phyloP scores from a whole-genome alignment of 2,329 filamentous ascomycete genomes.

The Teratosphaeria viscida region DNA sequence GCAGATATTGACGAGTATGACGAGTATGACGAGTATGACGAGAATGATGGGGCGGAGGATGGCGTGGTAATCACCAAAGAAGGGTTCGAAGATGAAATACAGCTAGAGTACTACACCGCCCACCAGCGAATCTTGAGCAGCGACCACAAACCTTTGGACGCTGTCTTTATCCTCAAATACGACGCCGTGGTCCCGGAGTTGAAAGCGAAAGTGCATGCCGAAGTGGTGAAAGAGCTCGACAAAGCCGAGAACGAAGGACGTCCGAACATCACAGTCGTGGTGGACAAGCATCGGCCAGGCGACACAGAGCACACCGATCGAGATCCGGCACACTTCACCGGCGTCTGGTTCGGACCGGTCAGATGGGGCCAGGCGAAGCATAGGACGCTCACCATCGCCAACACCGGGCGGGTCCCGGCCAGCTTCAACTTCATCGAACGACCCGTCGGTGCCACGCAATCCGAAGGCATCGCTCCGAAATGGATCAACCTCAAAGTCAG shows the following conservation, averaged over 20 bases:
- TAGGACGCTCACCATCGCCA: conserved; percentile 72
- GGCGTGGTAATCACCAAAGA: conserved; percentile 47
- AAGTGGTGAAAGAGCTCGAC: conserved; percentile 80
- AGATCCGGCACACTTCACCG: conserved; percentile 34
- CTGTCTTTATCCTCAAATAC: conserved; percentile 74
- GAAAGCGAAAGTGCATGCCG: conserved; percentile 72
- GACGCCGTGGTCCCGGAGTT: conserved; percentile 77
- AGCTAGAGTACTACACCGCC: conserved; percentile 64
- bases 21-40: conserved; percentile 45
- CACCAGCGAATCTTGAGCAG: conserved; percentile 86
- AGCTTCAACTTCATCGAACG: conserved; percentile 71
- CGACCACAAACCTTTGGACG: conserved; percentile 86
- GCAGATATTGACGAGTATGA: conserved; percentile 41
- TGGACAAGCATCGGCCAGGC: conserved; percentile 46
- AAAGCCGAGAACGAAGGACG: conserved; percentile 83
- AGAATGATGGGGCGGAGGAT: conserved; percentile 41
- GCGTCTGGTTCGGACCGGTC: conserved; percentile 70
- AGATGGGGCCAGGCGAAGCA: conserved; percentile 56
- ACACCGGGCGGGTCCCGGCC: conserved; percentile 75
- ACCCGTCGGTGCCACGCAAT: conserved; percentile 39
- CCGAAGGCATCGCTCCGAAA: conserved; percentile 35
- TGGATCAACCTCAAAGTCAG: conserved; percentile 58
- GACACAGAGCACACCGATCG: conserved; percentile 34
- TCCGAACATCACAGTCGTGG: conserved; percentile 59
- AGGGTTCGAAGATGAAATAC: conserved; percentile 45